phyloP scores from a whole-genome alignment of 768 basidiomycete genomes.

The Tephrocybe sp. region DNA sequence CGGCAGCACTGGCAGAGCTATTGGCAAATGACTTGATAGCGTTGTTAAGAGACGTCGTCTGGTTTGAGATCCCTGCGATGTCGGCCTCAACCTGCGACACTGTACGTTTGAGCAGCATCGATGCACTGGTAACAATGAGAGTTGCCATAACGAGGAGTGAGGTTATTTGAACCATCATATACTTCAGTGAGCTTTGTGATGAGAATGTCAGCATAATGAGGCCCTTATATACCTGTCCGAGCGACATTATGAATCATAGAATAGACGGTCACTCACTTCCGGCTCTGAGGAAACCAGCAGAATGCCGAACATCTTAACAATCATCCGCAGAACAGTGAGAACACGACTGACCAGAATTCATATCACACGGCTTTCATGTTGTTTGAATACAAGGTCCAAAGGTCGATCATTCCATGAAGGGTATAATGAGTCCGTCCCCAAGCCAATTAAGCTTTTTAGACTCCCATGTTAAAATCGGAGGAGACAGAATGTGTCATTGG shows the following conservation, averaged over 20 bases:
- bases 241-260: no score
- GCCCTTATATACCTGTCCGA: background rate
- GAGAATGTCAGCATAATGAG: no score
- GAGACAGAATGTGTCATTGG: no score
- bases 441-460: no score
- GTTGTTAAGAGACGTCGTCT: conserved; percentile 28
- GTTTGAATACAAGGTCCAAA: no score
- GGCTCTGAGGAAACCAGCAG: background rate
- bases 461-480: no score
- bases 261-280: no score
- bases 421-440: no score
- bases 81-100: conserved; percentile 29
- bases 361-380: no score
- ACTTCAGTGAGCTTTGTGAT: no score
- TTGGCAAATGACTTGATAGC: conserved; percentile 28
- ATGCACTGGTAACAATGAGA: conserved; percentile 19
- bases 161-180: background rate
- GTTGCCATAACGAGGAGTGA: conserved; percentile 24
- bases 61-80: conserved; percentile 23
- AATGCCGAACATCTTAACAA: background rate
- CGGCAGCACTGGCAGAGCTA: conserved; percentile 17
- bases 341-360: background rate
- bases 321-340: background rate
- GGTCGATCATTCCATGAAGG: no score
- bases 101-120: conserved; percentile 16